These are phyloP conservation scores for Chamaecyparis obtusa DNA, from an alignment of 75 land plant species.

Conservation along the genomic window DNA sequence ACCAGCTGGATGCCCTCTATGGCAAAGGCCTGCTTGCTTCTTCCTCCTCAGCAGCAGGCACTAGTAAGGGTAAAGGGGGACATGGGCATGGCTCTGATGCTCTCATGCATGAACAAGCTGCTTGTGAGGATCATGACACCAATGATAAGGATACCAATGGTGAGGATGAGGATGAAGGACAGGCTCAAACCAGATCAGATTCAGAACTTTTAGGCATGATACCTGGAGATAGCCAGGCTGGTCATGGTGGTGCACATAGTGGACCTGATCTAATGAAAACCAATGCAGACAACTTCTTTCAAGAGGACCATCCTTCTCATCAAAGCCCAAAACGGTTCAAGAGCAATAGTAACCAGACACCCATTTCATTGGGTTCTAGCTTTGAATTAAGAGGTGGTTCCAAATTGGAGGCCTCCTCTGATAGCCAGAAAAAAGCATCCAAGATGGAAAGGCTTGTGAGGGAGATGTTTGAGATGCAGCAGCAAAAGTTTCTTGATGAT, in stretches of 20 bases:
- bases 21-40: not conserved
- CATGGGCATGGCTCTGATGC: not conserved
- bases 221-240: not conserved
- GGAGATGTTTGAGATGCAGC: conserved; percentile 7
- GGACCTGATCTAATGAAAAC: not conserved
- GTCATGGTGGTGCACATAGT: not conserved
- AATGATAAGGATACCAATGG: not conserved
- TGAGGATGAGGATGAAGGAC: conserved; percentile 7
- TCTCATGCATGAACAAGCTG: not conserved
- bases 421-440: not conserved
- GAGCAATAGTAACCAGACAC: not conserved
- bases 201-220: conserved; percentile 7
- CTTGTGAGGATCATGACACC: not conserved
- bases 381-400: not conserved
- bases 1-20: conserved; percentile 59
- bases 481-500: conserved; percentile 7
- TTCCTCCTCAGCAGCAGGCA: not conserved
- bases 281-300: conserved; percentile 2
- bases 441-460: not conserved
- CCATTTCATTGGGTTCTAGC: not conserved
- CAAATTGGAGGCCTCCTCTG: conserved; percentile 4
- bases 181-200: conserved; percentile 10
- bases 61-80: not conserved
- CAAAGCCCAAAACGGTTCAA: not conserved
- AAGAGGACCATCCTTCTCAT: not conserved